Percentiles rank a stretch among this genome's conserved stretches.
Conservation (phyloP, 2,329 filamentous ascomycete species). For the Ceratocystis lukuohia region DNA sequence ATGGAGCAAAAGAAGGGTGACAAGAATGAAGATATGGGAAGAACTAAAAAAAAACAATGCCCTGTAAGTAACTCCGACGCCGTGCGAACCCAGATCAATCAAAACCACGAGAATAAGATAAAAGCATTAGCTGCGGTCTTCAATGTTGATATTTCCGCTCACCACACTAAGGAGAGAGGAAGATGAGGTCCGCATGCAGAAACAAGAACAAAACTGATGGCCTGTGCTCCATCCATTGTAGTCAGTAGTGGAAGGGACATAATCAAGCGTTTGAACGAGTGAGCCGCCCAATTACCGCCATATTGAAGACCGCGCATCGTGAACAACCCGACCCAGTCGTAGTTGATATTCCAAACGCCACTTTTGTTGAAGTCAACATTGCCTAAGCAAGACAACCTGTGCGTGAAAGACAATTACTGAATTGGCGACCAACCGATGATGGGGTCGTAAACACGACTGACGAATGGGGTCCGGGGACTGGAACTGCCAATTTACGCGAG, state of each 20-base stretch:
- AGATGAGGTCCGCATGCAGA: not conserved
- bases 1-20: constrained; percentile 10
- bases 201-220: not conserved
- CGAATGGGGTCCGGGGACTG: not conserved
- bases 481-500: constrained; percentile 23
- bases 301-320: constrained; percentile 8
- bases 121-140: constrained; percentile 18
- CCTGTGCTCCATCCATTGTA: not conserved
- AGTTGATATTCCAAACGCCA: constrained; percentile 2
- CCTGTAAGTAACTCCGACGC: constrained; percentile 20
- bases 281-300: not conserved
- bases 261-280: not conserved
- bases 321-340: constrained; percentile 9
- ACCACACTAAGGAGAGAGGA: not conserved
- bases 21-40: constrained; percentile 12
- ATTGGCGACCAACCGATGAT: not conserved
- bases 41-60: constrained; percentile 15
- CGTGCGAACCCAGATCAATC: constrained; percentile 18
- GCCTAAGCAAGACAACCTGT: not conserved
- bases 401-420: not conserved
- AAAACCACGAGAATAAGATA: constrained; percentile 18
- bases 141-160: constrained; percentile 2
- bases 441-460: not conserved
- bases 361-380: not conserved
- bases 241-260: not conserved